These are phyloP conservation scores for Raddia guianensis DNA, from an alignment of 176 grass and related monocot genomes.

Conservation along the genomic window DNA sequence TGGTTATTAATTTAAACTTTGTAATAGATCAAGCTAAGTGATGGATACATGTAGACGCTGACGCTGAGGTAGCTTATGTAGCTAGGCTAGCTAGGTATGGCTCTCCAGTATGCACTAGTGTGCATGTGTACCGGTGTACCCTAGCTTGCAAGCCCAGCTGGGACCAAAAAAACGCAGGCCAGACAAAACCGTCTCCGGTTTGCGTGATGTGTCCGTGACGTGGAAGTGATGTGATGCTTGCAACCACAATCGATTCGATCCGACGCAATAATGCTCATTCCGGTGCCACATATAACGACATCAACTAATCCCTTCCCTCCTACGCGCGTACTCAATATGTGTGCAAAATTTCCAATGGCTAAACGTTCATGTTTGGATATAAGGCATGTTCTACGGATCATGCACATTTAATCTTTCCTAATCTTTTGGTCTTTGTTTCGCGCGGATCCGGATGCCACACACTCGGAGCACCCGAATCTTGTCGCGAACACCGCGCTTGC, in stretches of 20 bases:
- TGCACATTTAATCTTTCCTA: too few species aligned
- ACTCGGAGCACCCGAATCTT: too few species aligned
- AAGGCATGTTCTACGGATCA: too few species aligned
- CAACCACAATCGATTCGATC: conserved; percentile 9
- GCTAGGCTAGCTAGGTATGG: conserved; percentile 38
- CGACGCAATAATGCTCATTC: neutral
- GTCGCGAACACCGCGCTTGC: too few species aligned
- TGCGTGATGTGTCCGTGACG: conserved; percentile 19
- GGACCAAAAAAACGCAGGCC: conserved; percentile 6
- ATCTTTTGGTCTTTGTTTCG: too few species aligned
- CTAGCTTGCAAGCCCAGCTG: conserved; percentile 18
- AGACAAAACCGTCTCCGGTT: neutral
- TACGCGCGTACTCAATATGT: neutral
- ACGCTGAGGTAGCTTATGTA: too few species aligned
- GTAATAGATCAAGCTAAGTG: too few species aligned
- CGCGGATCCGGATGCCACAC: too few species aligned
- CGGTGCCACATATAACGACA: neutral
- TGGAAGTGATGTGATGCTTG: conserved; percentile 40
- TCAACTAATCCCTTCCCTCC: neutral
- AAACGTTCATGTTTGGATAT: neutral
- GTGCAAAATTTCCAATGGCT: neutral
- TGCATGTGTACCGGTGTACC: neutral
- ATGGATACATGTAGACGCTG: too few species aligned
- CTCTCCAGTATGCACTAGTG: conserved; percentile 3
- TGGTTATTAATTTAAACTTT: too few species aligned